A percentile compares a stretch with the other conserved stretches of the same genome.
phyloP scores from a whole-genome alignment of 1,284 basidiomycete genomes.

The Takashimella koratensis region DNA sequence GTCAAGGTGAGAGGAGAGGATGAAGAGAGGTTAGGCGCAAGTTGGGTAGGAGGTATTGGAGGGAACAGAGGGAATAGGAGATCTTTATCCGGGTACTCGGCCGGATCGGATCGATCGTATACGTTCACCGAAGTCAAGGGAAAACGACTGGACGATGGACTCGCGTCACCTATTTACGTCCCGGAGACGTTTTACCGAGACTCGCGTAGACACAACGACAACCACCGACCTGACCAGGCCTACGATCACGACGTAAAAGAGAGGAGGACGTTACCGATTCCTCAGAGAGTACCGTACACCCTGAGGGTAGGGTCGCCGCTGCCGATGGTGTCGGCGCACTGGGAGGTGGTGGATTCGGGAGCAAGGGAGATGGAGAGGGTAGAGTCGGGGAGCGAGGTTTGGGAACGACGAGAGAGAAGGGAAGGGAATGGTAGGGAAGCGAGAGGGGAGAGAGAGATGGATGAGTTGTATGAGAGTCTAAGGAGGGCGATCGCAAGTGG shows the following conservation, averaged over 20 bases:
- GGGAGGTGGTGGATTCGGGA: no score
- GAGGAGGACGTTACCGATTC: neutral
- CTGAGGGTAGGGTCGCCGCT: neutral
- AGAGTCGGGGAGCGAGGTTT: neutral
- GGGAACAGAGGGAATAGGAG: no score
- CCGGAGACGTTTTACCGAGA: no score
- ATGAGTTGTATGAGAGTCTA: constrained; percentile 13
- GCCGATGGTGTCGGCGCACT: no score
- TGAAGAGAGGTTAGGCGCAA: no score
- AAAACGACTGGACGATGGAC: neutral
- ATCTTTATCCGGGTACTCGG: no score
- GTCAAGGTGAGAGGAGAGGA: neutral
- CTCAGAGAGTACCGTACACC: neutral
- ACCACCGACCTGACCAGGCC: no score
- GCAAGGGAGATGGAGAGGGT: no score
- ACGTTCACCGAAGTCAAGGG: neutral
- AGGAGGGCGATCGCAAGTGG: constrained; percentile 7
- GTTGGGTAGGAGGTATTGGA: no score
- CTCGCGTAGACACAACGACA: no score
- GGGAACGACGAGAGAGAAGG: neutral
- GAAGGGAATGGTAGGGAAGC: neutral
- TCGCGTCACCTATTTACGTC: neutral
- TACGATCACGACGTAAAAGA: no score
- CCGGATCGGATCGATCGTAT: neutral
- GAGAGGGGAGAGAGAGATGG: constrained; percentile 1